Evolutionary conservation across 352 stramenopile species (phyloP), one percentile per base, ranked within the genome.

Genomic region (Phytopythium chamaehyphon): DNA sequence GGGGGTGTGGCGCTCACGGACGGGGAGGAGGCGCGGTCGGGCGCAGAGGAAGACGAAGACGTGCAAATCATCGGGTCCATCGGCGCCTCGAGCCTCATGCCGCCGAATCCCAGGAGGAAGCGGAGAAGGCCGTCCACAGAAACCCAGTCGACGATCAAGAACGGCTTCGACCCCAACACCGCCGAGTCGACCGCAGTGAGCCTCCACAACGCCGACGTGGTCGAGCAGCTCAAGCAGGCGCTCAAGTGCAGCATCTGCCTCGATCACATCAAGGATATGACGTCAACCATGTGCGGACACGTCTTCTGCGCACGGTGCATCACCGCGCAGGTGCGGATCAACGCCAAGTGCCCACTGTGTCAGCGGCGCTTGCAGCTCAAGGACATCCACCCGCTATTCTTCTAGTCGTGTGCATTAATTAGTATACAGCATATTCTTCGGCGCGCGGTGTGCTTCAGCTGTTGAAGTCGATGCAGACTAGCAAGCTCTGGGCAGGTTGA

Each of bases 221-320:
- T 92, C 40, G 75, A 92, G 73, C 61, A 69, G 31, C 90, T 92
- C 59, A 92, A 92, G 62, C 36, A 43, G 11, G 59, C 63, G 37
- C 76, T 92, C 56, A 92, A 90, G 73, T 92, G 79, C 72, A 90
- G 75, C 64, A 86, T 94, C 40, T 92, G 83, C 43, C 64, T 94
- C 2, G 83, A 92, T 31, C 61, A 76, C 47, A 73, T 92, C 44
- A 55, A 88, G 43, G 69, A 88, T 51, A 92, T 94, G 63, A 91
- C 83, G 5, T 90, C 81, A 22, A 92, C 83, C 1, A 63, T 76
- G 24, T 94, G 83, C 51, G 81, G 83, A 7, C 83, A 94, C 57
- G 72, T 92, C 8, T 94, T 86, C 57, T 94, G 83, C 54, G 67
- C 57, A n/a, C 65, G 69, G 21, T 92, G 77, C 60, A 90, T 94